A percentile compares a stretch with the other conserved stretches of the same genome.
Evolutionary conservation across 1,139 yeast genomes (phyloP).

Genomic region (Nakaseomyces nivariensis): DNA sequence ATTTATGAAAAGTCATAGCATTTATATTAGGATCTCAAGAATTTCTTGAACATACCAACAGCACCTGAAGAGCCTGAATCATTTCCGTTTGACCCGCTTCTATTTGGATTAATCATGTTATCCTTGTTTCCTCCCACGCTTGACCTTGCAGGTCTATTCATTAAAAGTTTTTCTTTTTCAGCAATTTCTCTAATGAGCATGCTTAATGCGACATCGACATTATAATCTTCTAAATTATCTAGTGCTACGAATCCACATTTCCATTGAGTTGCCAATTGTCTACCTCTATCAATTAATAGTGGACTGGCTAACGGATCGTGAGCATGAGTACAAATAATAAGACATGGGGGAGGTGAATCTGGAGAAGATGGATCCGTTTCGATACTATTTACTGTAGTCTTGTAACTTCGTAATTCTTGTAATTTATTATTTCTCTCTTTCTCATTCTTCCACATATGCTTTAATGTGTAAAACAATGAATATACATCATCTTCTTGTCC

Average conservation of each 20-base stretch:
- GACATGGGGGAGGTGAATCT: conserved; percentile 53
- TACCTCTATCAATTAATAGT: conserved; percentile 45
- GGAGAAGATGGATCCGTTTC: conserved; percentile 40
- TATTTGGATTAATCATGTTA: not conserved
- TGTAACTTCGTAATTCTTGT: conserved; percentile 19
- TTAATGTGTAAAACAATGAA: conserved; percentile 47
- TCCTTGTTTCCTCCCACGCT: not conserved
- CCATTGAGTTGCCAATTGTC: conserved; percentile 48
- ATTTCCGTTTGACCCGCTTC: not conserved
- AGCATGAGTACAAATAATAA: conserved; percentile 55
- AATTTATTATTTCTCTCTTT: conserved; percentile 18
- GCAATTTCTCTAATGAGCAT: conserved; percentile 50
- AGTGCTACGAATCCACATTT: conserved; percentile 52
- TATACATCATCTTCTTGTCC: conserved; percentile 61
- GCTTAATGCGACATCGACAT: conserved; percentile 47
- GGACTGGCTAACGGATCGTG: conserved; percentile 51
- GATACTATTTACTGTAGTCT: conserved; percentile 17
- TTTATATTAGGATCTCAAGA: not conserved
- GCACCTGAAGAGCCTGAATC: not conserved
- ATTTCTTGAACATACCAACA: conserved; percentile 1
- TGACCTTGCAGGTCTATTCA: not conserved
- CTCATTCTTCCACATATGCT: conserved; percentile 45
- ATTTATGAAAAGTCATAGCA: not conserved
- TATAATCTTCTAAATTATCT: conserved; percentile 39
- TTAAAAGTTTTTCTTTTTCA: conserved; percentile 33